Evolutionary conservation across 345 rosid genomes (phyloP), one percentile per base, ranked within the genome.

Genomic region (Ceriops tagal): DNA sequence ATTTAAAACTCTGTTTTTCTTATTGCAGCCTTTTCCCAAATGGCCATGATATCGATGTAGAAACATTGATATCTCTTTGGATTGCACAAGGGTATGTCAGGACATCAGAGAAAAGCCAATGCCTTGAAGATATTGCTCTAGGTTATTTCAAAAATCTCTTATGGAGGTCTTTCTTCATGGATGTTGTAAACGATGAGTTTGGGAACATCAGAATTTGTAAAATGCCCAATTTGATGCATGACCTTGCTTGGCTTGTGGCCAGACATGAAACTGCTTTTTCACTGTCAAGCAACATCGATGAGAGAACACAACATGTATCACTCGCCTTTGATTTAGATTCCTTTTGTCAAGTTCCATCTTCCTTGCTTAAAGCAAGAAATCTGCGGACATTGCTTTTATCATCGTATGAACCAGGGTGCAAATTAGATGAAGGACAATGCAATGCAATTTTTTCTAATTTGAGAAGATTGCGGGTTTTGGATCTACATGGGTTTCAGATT

Each of bases 1-100:
- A 72, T 51, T 22, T 78, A 21, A 78, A 69, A 58, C 73, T n/a
- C n/a, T 82, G 81, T 43, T 79, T 76, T 61, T 68, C 67, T 0
- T 70, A 53, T 32, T 79, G 79, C 22, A 58, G 75, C 2, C 31
- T 79, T 32, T 72, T 75, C 39, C 77, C 75, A 3, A 68, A 69
- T 19, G 70, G 31, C 51, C 37, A 47, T 30, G 58, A 24, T 2
- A 70, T 73, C 18, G 28, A 37, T 16, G 57, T 37, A 28, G 28
- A 55, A 13, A 32, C 27, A 0, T 55, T 75, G 34, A 37, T 69
- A 1, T 32, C 21, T 21, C 53, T 78, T 1, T 81, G 82, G 80
- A 68, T 64, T 6, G 80, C 74, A 3, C 55, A 72, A 64, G 80
- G 77, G 28, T 66, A 51, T 56, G 34, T 75, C 21, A 6, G 24